These are phyloP conservation scores for Populus deltoides DNA, from an alignment of 345 rosid genomes.

Conservation along the genomic window DNA sequence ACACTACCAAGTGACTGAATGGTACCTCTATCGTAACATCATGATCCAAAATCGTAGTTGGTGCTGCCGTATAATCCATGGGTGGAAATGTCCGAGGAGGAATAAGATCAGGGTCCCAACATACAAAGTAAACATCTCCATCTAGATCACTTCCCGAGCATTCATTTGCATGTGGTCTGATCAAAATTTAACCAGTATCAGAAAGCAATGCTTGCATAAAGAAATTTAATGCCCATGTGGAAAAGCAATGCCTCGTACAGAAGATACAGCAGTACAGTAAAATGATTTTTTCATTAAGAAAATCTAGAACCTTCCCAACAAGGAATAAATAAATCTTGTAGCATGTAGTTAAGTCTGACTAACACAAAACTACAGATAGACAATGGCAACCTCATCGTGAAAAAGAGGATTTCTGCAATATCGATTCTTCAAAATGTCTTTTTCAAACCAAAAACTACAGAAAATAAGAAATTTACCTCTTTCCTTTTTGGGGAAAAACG, in stretches of 20 bases:
- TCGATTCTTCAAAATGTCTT: background rate
- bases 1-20: background rate
- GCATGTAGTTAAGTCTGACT: background rate
- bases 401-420: background rate
- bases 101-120: slow-evolving; percentile 39
- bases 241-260: background rate
- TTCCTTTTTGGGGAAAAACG: slow-evolving; percentile 60
- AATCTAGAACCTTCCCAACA: background rate
- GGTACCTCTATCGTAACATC: slow-evolving; percentile 35
- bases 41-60: slow-evolving; percentile 6
- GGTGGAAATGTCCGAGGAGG: slow-evolving; percentile 20
- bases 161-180: slow-evolving; percentile 41
- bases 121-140: slow-evolving; percentile 41
- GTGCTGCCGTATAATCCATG: slow-evolving; percentile 36
- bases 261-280: background rate
- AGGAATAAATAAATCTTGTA: background rate
- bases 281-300: background rate
- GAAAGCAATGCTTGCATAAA: background rate
- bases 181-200: background rate
- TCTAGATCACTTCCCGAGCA: slow-evolving; percentile 43
- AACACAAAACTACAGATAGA: background rate
- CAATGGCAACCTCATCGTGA: background rate
- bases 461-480: slow-evolving; percentile 24
- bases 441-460: background rate
- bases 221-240: background rate